Conservation (phyloP, 345 rosid species). For the Bruguiera gymnorhiza region DNA sequence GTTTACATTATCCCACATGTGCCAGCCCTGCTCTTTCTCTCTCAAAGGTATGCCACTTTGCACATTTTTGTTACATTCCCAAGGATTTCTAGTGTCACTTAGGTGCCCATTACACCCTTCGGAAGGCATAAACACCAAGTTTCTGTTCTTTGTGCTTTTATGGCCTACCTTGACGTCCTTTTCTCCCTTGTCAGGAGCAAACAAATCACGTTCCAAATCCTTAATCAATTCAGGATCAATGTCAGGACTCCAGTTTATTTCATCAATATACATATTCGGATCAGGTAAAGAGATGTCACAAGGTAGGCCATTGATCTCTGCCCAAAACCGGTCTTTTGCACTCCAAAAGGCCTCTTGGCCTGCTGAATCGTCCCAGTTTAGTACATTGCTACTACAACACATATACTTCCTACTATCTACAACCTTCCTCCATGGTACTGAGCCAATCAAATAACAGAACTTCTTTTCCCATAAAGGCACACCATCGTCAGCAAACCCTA, state of each 20-base stretch:
- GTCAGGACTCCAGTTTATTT: conserved; percentile 61
- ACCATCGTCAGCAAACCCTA: conserved; percentile 45
- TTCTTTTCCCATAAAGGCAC: conserved; percentile 74
- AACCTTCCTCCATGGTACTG: conserved; percentile 68
- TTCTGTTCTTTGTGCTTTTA: conserved; percentile 18
- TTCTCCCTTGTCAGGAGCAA: conserved; percentile 43
- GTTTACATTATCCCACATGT: conserved; percentile 24
- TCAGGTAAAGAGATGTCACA: conserved; percentile 56
- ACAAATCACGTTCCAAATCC: conserved; percentile 55
- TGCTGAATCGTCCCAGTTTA: conserved; percentile 77
- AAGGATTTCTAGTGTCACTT: conserved; percentile 28
- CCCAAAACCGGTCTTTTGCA: conserved; percentile 75
- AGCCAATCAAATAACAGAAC: conserved; percentile 62
- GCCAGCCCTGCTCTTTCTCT: conserved; percentile 26
- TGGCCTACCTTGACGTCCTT: conserved; percentile 18
- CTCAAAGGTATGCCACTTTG: conserved; percentile 22
- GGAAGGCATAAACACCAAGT: conserved; percentile 16
- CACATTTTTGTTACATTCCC: conserved; percentile 27
- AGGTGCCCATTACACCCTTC: conserved; percentile 27
- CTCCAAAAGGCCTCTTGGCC: conserved; percentile 70
- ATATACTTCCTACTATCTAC: conserved; percentile 45
- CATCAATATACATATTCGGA: conserved; percentile 56
- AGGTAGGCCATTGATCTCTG: conserved; percentile 44
- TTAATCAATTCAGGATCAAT: conserved; percentile 61
- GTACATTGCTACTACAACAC: conserved; percentile 42